Conservation (phyloP, 768 basidiomycete species). For the Termitomyces sp. region DNA sequence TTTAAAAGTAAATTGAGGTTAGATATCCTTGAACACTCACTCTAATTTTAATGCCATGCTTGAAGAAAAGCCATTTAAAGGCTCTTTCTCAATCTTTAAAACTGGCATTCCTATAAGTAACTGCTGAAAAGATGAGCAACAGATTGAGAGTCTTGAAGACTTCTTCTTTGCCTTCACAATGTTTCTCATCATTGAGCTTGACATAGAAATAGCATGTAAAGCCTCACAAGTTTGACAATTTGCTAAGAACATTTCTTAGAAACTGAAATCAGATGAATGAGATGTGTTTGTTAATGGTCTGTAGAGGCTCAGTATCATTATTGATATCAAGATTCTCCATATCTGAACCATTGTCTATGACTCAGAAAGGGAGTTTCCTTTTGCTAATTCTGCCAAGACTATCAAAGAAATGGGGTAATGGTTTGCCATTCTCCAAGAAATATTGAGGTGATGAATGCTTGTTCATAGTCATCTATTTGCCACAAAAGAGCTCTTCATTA, state of each 20-base stretch:
- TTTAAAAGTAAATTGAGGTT: not conserved
- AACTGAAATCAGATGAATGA: conserved; percentile 6
- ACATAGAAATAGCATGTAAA: not conserved
- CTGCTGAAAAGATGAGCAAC: not conserved
- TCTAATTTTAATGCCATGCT: not conserved
- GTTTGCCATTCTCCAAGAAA: not conserved
- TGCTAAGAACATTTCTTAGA: not conserved
- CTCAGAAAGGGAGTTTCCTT: not conserved
- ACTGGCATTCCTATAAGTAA: not conserved
- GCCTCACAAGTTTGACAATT: not conserved
- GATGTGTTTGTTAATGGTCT: not conserved
- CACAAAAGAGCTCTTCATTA: not conserved
- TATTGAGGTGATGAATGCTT: not conserved
- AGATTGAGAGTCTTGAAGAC: not conserved
- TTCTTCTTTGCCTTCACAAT: not conserved
- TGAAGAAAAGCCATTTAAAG: conserved; percentile 3
- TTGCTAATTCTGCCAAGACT: not conserved
- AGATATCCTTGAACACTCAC: not conserved
- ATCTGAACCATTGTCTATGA: not conserved
- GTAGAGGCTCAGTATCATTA: not conserved
- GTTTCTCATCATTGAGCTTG: not conserved
- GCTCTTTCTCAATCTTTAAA: not conserved
- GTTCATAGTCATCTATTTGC: not conserved
- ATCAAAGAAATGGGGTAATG: not conserved
- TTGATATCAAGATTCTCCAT: not conserved